phyloP scores from a whole-genome alignment of 2,329 filamentous ascomycete genomes.

The Coniochaeta hoffmannii region DNA sequence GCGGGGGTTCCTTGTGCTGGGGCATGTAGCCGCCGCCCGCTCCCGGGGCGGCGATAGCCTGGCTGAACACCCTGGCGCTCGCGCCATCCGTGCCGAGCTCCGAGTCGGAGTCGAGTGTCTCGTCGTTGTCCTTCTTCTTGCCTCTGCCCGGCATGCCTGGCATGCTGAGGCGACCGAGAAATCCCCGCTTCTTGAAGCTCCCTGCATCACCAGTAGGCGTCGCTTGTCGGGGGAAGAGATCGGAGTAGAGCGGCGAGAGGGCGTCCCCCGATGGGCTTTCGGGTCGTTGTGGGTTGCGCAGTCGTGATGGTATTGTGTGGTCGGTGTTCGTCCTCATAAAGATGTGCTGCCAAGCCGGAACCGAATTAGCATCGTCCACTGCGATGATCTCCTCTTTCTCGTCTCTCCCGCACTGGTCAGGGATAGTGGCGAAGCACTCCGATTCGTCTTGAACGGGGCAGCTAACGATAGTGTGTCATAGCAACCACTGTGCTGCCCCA shows the following conservation, averaged over 20 bases:
- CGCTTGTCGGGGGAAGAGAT: constrained; percentile 29
- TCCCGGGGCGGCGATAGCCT: constrained; percentile 52
- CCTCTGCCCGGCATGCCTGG: constrained; percentile 48
- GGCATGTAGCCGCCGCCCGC: constrained; percentile 69
- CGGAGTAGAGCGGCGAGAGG: constrained; percentile 30
- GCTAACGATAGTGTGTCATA: not conserved
- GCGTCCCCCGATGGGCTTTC: constrained; percentile 42
- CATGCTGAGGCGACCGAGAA: constrained; percentile 75
- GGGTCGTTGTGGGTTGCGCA: constrained; percentile 43
- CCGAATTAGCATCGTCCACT: not conserved
- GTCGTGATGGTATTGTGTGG: constrained; percentile 46
- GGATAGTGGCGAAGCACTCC: not conserved
- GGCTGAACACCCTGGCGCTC: constrained; percentile 73
- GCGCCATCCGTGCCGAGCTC: constrained; percentile 70
- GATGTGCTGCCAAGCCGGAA: constrained; percentile 38
- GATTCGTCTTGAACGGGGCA: not conserved
- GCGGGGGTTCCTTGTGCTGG: constrained; percentile 77
- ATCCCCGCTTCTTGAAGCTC: constrained; percentile 70
- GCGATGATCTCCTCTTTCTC: not conserved
- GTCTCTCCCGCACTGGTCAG: not conserved
- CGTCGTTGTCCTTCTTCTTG: constrained; percentile 65
- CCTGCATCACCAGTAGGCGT: constrained; percentile 36
- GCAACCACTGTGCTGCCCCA: not conserved
- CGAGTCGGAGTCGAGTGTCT: constrained; percentile 54
- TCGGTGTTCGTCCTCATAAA: constrained; percentile 61